Conservation (phyloP, 108 stramenopile genomes). For the Nitzschia palea region DNA sequence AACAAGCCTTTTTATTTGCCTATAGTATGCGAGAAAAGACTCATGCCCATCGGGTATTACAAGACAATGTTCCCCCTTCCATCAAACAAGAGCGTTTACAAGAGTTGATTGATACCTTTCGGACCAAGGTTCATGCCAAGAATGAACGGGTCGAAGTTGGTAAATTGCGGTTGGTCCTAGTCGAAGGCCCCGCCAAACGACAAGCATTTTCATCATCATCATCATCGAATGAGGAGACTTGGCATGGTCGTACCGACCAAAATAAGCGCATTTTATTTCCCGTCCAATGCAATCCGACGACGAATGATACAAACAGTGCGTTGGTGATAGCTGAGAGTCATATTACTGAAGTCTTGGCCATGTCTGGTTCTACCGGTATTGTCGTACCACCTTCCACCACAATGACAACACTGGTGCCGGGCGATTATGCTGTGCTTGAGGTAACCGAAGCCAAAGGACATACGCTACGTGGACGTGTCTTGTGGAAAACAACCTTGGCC, state of each 20-base stretch:
- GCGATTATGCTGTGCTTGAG: conserved; percentile 81
- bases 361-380: background rate
- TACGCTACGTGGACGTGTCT: conserved; percentile 63
- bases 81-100: conserved; percentile 86
- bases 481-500: conserved; percentile 60
- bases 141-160: conserved; percentile 77
- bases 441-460: conserved; percentile 81
- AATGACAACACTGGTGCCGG: conserved; percentile 32
- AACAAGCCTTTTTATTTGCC: conserved; percentile 98
- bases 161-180: conserved; percentile 68
- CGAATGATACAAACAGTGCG: background rate
- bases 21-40: conserved; percentile 95
- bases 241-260: conserved; percentile 83
- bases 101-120: conserved; percentile 80
- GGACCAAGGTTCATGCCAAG: conserved; percentile 61
- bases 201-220: conserved; percentile 30
- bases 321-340: background rate
- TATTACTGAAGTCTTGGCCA: background rate
- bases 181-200: conserved; percentile 81
- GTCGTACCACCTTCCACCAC: background rate
- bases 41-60: conserved; percentile 88
- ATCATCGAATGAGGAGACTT: conserved; percentile 22
- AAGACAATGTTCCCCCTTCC: conserved; percentile 93
- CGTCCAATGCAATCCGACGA: conserved; percentile 6
- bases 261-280: conserved; percentile 76